These are phyloP conservation scores for Diaporthe aspalathi DNA, from an alignment of 2,329 filamentous ascomycete species.

Conservation along the genomic window DNA sequence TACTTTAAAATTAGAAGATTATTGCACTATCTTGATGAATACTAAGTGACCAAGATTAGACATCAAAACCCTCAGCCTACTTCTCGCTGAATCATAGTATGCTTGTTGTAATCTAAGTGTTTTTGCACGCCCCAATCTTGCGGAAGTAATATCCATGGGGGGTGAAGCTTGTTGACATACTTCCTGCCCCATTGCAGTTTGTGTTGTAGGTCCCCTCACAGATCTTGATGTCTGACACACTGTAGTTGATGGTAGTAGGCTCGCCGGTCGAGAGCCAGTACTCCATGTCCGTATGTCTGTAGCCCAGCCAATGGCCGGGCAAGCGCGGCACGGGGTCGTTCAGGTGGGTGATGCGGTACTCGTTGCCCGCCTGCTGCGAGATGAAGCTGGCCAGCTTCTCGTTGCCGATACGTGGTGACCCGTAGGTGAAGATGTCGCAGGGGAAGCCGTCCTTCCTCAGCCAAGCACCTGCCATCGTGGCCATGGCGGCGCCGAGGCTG, in stretches of 20 bases:
- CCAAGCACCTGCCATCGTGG: slow-evolving; percentile 44
- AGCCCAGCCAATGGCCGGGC: slow-evolving; percentile 33
- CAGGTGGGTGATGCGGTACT: slow-evolving; percentile 37
- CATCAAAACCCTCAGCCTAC: not conserved
- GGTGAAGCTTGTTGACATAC: slow-evolving; percentile 54
- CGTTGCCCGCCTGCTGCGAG: slow-evolving; percentile 37
- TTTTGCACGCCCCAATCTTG: slow-evolving; percentile 45
- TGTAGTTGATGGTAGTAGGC: slow-evolving; percentile 23
- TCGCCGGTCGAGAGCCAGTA: slow-evolving; percentile 34
- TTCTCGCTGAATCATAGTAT: not conserved
- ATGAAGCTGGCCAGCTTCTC: slow-evolving; percentile 45
- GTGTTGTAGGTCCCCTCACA: slow-evolving; percentile 62
- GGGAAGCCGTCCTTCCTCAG: slow-evolving; percentile 36
- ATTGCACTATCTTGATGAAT: not conserved
- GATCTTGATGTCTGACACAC: slow-evolving; percentile 56
- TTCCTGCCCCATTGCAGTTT: slow-evolving; percentile 61
- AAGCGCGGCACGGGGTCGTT: slow-evolving; percentile 40
- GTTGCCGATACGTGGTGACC: slow-evolving; percentile 47
- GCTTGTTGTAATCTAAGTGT: not conserved
- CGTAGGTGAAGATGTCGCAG: slow-evolving; percentile 46
- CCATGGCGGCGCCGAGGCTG: slow-evolving; percentile 47
- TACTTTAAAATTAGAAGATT: not conserved
- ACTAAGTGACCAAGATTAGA: not conserved
- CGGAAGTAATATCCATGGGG: slow-evolving; percentile 64
- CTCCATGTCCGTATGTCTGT: slow-evolving; percentile 34